phyloP scores from a whole-genome alignment of 2,329 filamentous ascomycete genomes.

The Eutypella sp. region DNA sequence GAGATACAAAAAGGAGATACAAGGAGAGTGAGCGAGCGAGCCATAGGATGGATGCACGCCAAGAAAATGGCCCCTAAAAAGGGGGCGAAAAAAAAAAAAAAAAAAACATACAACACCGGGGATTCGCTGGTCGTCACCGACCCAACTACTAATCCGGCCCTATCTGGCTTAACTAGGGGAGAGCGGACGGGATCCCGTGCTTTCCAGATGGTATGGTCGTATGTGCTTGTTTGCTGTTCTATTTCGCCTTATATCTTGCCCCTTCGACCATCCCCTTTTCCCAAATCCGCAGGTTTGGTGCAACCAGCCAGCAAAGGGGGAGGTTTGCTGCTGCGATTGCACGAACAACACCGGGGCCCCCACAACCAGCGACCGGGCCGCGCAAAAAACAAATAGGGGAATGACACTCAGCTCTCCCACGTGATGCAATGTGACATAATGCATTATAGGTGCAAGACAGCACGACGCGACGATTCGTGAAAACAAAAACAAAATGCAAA shows the following conservation, averaged over 20 bases:
- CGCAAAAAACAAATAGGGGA: too few relatives aligned
- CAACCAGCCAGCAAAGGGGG: neutral
- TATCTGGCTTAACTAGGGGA: conserved; percentile 27
- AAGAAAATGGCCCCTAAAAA: neutral
- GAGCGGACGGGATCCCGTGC: conserved; percentile 29
- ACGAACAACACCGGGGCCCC: too few relatives aligned
- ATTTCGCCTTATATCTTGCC: conserved; percentile 13
- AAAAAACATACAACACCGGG: conserved; percentile 29
- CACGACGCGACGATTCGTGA: neutral
- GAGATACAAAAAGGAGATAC: conserved; percentile 1
- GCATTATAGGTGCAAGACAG: neutral
- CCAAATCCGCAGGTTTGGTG: neutral
- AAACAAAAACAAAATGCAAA: neutral
- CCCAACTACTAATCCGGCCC: conserved; percentile 27
- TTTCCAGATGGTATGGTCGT: conserved; percentile 27
- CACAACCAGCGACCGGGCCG: too few relatives aligned
- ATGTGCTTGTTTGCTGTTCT: conserved; percentile 9
- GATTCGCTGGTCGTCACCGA: conserved; percentile 30
- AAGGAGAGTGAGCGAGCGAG: neutral
- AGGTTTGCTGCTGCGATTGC: too few relatives aligned
- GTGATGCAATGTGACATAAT: neutral
- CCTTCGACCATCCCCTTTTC: too few relatives aligned
- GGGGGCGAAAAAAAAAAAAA: conserved; percentile 2
- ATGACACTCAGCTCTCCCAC: too few relatives aligned
- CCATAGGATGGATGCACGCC: too few relatives aligned